Evolutionary conservation across 345 rosid genomes (phyloP), one percentile per base, ranked within the genome.

Genomic region (Excoecaria agallocha): DNA sequence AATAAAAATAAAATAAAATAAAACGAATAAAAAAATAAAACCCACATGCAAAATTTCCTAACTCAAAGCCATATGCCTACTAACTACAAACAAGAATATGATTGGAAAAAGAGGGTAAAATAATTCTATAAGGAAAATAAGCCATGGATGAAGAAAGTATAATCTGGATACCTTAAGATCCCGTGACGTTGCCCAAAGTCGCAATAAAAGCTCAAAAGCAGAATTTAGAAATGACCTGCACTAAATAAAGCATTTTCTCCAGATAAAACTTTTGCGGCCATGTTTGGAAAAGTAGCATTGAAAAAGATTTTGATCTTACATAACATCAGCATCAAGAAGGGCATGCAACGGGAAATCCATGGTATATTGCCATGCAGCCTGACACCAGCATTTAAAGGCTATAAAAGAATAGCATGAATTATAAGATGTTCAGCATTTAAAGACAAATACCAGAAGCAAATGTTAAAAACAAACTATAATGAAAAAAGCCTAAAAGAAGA

Each of bases 301-400:
- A 80, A 75, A 48, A 72, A 79, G 76, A 77, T 64, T 58, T 66
- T 52, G 77, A 78, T 76, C 97, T 90, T 83, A 94, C 98, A 91
- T 91, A 80, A 94, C 94, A 84, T 89, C 97, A 77, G 86, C 86
- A 79, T 94, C 97, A 17, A 92, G 88, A 69, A 83, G 83, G 46
- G 89, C 84, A 76, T 82, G 78, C 43, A 86, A 85, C 69, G 93
- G 88, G 73, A 82, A 84, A 76, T 94, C 98, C 69, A 78, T 70
- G 67, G 67, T 81, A 73, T 80, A 92, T 70, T 86, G 92, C 89
- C 89, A 86, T 67, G 84, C 93, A 84, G 98, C 98, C 78, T 90
- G 97, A 82, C 92, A 88, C 98, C 98, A 94, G 85, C 97, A 94
- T 84, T 89, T 94, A 72, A 94, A 89, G 55, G 98, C 98, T 94